These are phyloP conservation scores for Cladosporium cucumerinum DNA, from an alignment of 2,329 filamentous ascomycete species.

Conservation along the genomic window DNA sequence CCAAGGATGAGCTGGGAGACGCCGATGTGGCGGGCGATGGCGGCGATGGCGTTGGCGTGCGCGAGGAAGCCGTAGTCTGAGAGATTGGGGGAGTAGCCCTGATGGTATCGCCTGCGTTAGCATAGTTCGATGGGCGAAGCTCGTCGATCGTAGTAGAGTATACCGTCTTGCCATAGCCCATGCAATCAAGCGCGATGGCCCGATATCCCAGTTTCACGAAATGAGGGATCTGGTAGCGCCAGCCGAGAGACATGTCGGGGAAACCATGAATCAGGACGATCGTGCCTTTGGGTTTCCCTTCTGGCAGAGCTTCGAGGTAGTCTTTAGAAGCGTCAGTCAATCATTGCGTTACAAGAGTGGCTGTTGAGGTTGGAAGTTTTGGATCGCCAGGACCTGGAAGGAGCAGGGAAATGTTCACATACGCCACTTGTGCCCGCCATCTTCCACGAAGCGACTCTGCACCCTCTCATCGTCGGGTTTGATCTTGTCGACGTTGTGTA, in stretches of 20 bases:
- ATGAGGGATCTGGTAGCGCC: conserved; percentile 83
- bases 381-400: too few relatives aligned
- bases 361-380: too few relatives aligned
- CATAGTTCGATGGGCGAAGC: not conserved
- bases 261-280: conserved; percentile 69
- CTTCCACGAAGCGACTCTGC: conserved; percentile 53
- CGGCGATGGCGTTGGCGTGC: conserved; percentile 70
- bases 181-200: conserved; percentile 79
- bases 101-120: not conserved
- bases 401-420: not conserved
- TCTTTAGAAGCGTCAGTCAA: too few relatives aligned
- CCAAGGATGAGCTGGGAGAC: conserved; percentile 68
- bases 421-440: conserved; percentile 70
- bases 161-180: conserved; percentile 79
- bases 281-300: conserved; percentile 41
- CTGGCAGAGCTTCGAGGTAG: conserved; percentile 43
- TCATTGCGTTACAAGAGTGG: too few relatives aligned
- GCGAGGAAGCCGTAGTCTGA: conserved; percentile 68
- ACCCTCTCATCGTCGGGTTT: conserved; percentile 23
- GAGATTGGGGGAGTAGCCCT: conserved; percentile 34
- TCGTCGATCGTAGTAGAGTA: conserved; percentile 6
- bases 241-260: conserved; percentile 71
- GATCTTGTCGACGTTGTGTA: conserved; percentile 24
- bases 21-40: conserved; percentile 60
- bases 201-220: conserved; percentile 69